Conservation (phyloP, 441 rosid genomes). For the Corymbia calophylla region DNA sequence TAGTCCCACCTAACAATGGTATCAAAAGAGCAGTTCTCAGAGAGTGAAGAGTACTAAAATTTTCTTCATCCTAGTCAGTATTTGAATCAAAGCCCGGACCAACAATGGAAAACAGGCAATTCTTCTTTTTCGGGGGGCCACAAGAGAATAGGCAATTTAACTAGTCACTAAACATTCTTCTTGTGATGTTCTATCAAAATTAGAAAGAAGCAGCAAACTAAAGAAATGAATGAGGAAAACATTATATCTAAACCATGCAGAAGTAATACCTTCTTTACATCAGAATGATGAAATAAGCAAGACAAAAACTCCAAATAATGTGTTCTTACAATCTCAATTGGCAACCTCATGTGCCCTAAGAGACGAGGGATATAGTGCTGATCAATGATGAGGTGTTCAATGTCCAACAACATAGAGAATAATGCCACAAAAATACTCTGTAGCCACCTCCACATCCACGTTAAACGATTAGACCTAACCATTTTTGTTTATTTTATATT, state of each 20-base stretch:
- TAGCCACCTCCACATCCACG: neutral
- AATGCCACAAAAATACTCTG: neutral
- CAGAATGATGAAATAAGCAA: neutral
- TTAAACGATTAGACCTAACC: neutral
- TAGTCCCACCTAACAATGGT: slow-evolving; percentile 54
- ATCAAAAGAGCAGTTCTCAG: neutral
- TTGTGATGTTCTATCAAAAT: neutral
- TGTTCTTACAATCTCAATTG: neutral
- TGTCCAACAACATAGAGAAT: neutral
- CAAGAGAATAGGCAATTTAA: neutral
- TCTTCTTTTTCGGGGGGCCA: neutral
- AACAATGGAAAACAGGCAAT: neutral
- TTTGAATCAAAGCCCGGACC: neutral
- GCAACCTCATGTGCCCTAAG: neutral
- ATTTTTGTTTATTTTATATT: neutral
- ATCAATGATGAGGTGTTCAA: neutral
- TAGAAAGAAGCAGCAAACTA: neutral
- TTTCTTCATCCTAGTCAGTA: neutral
- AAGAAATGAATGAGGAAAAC: neutral
- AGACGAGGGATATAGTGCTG: neutral
- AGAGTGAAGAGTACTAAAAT: neutral
- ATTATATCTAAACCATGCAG: neutral
- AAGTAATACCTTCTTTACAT: neutral
- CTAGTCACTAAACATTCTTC: neutral
- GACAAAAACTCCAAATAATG: neutral